Evolutionary conservation across 139 green algal species (phyloP).

Genomic region (Chlamydomonas sp.): DNA sequence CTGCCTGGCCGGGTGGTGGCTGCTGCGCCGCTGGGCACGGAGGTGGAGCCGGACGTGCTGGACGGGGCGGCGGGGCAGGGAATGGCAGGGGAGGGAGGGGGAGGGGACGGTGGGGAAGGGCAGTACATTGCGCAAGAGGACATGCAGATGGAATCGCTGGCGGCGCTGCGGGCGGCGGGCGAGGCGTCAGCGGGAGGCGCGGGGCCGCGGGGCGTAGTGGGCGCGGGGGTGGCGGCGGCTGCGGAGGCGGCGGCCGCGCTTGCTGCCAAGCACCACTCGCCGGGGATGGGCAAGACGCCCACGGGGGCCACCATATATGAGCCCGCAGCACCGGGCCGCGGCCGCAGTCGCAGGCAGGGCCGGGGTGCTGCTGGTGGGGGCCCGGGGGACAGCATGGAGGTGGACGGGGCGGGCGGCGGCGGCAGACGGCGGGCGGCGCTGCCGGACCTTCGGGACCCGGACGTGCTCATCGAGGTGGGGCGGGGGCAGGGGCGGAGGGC

Average conservation of each 20-base stretch:
- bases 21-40: constrained; percentile 3
- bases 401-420: background rate
- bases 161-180: background rate
- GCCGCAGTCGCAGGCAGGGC: too few relatives aligned
- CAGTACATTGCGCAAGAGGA: background rate
- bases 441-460: too few relatives aligned
- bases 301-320: constrained; percentile 21
- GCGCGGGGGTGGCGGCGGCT: background rate
- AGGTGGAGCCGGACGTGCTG: constrained; percentile 11
- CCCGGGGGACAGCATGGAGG: background rate
- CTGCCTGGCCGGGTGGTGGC: constrained; percentile 16
- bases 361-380: background rate
- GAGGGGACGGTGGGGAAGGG: background rate
- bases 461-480: too few relatives aligned
- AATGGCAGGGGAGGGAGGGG: background rate
- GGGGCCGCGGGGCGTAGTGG: background rate
- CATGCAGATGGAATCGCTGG: background rate
- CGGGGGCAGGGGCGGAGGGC: too few relatives aligned
- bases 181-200: background rate
- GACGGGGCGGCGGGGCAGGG: constrained; percentile 1
- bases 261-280: constrained; percentile 8
- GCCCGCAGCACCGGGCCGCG: constrained; percentile 7
- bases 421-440: too few relatives aligned
- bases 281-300: constrained; percentile 9
- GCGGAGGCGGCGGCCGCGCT: background rate